Evolutionary conservation across 441 rosid species (phyloP), one percentile per base, ranked within the genome.

Genomic region (Kokia cookei): DNA sequence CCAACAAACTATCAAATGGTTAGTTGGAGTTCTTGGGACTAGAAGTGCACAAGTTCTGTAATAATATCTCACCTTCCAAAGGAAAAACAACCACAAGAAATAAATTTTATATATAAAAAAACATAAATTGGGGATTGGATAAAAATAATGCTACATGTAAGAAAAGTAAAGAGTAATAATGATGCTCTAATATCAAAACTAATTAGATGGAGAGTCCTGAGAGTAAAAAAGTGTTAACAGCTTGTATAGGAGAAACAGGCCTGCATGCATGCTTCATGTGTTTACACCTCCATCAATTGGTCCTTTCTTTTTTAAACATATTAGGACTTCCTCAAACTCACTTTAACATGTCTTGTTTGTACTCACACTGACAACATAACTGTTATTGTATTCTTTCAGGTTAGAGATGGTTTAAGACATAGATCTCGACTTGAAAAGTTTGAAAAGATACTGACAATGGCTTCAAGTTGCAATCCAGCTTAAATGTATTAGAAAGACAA

Each of bases 1-100:
- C 48, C 76, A 63, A 71, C 50, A 68, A 69, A 69, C 79, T 4
- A 63, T 73, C 73, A 48, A 73, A 40, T 15, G 40, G 57, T 77
- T 73, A 71, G 80, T 73, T 77, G 81, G 70, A 73, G 69, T 77
- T 80, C 47, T 75, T 69, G 22, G 73, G 79, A 64, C 69, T 15
- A 9, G 50, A 73, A 51, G 71, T 29, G 27, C 11, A 4, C 32
- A 42, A 12, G 5, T 45, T 43, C 48, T 45, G 59, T 60, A 54
- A 60, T 67, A 32, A 75, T 70, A 19, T 65, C 67, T 53, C 17
- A 51, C 63, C 60, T 59, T 71, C 69, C 65, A 68, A 4, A 29
- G 17, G 26, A 14, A 66, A 65, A 57, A 32, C 13, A 68, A n/a
- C 15, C 15, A 48, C n/a, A 11, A 64, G 32, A 12, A 40, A 40